These are phyloP conservation scores for Umbilicus rupestris DNA, from an alignment of 164 flowering plant genomes.

Conservation along the genomic window DNA sequence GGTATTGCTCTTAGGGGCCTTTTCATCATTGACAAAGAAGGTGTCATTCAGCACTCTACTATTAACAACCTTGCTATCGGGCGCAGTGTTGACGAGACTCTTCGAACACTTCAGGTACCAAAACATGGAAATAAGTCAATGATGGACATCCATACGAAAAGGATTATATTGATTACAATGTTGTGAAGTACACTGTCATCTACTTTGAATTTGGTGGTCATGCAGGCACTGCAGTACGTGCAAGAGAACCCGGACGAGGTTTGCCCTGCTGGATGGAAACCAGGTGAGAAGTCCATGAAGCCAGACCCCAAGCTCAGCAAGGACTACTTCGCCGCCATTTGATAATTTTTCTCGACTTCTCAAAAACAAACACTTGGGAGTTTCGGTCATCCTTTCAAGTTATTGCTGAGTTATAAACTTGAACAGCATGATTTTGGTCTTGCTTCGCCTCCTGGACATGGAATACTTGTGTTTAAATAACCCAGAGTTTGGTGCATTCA, in stretches of 20 bases:
- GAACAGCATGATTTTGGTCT: too few relatives aligned
- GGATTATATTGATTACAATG: background rate
- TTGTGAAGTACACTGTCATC: background rate
- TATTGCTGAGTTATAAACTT: too few relatives aligned
- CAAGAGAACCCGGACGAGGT: conserved; percentile 98
- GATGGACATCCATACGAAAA: too few relatives aligned
- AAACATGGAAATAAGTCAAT: too few relatives aligned
- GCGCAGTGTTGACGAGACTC: conserved; percentile 90
- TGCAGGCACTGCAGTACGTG: conserved; percentile 93
- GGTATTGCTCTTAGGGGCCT: conserved; percentile 95
- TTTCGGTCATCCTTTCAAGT: too few relatives aligned
- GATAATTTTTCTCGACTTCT: conserved; percentile 11
- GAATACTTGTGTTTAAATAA: too few relatives aligned
- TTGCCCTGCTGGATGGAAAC: conserved; percentile 99
- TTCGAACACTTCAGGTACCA: conserved; percentile 95
- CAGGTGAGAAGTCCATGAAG: conserved; percentile 98
- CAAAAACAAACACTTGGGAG: too few relatives aligned
- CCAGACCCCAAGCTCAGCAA: conserved; percentile 95
- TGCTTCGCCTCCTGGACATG: too few relatives aligned
- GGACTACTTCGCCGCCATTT: conserved; percentile 74
- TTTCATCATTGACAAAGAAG: conserved; percentile 97
- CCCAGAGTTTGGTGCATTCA: too few relatives aligned
- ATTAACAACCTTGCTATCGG: conserved; percentile 97
- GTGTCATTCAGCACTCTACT: conserved; percentile 96
- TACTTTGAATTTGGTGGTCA: background rate